Evolutionary conservation across 768 basidiomycete species (phyloP).

Genomic region (Punctularia strigosozonata): DNA sequence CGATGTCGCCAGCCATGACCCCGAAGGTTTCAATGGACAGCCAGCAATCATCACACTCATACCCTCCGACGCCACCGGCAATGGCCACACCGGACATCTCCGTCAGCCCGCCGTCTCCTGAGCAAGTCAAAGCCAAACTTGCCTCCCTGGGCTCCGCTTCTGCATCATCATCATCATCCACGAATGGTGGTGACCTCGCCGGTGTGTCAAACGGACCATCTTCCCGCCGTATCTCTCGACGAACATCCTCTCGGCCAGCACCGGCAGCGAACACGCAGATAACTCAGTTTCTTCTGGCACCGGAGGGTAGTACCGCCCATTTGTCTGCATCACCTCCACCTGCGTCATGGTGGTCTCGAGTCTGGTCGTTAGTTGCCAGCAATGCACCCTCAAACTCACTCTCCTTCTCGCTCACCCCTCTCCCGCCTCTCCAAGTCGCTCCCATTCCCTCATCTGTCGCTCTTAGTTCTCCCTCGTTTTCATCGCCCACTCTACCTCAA

Average conservation of each 20-base stretch:
- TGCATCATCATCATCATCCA: not conserved
- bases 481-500: constrained; percentile 10
- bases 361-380: no score
- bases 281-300: constrained; percentile 21
- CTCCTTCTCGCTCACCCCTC: constrained; percentile 45
- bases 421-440: constrained; percentile 6
- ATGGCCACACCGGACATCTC: constrained; percentile 14
- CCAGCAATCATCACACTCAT: constrained; percentile 21
- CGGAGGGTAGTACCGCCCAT: no score
- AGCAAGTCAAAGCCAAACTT: constrained; percentile 18
- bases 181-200: no score
- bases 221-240: constrained; percentile 10
- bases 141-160: constrained; percentile 10
- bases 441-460: constrained; percentile 12
- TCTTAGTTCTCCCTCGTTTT: constrained; percentile 7
- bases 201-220: no score
- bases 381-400: constrained; percentile 45
- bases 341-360: no score
- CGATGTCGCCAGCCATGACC: constrained; percentile 3
- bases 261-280: constrained; percentile 5
- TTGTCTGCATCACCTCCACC: no score
- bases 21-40: constrained; percentile 16
- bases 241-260: not conserved
- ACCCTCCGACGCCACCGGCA: constrained; percentile 21
- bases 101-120: constrained; percentile 17